Base-by-base conservation (phyloP, 2,329 filamentous ascomycete genomes). In the Sarocladiaceae sp. region DNA sequence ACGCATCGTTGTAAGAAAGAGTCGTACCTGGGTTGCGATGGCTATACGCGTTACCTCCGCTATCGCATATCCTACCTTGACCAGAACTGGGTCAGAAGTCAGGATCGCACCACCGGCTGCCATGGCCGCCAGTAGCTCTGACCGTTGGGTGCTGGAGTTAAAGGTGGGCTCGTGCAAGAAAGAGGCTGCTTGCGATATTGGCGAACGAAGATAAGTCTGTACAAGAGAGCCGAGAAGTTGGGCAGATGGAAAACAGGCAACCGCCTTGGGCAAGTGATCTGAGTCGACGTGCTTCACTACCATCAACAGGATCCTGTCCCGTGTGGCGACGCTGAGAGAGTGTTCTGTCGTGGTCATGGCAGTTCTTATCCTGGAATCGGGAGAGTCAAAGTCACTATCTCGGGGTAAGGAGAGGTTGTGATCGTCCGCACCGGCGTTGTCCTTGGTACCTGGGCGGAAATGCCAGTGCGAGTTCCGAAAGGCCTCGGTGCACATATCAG, bases 21-120 rank as follows among this genome's bases (percentile, higher is more conserved):
- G n/a, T n/a, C n/a, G n/a, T n/a, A n/a, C n/a, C n/a, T n/a, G n/a
- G n/a, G n/a, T n/a, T n/a, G n/a, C n/a, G n/a, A n/a, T n/a, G n/a
- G n/a, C n/a, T n/a, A n/a, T n/a, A n/a, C 50, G 60, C 7, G 69
- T 58, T 20, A 67, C 66, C 51, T 74, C 71, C 22, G 71, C 62
- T 22, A 74, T 56, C 1, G 71, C 71, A 55, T 66, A 71, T 0
- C 71, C 71, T 17, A 74, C 58, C 4, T 69, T 71, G 12, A 66
- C 58, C 4, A 74, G 57, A 0, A 68, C 64, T 12, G 67, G 64
- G 2, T 70, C 62, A 0, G 64, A 60, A 1, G 70, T 72, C 12
- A 66, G 52, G 0, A 69, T 64, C 0, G 71, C 71, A 2, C 66
- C 70, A 12, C 64, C 61, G 2, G 70, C 64, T 6, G 67, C 62